Evolutionary conservation across 371 early-diverging fungal genomes (phyloP).

Genomic region (Mortierella sp.): DNA sequence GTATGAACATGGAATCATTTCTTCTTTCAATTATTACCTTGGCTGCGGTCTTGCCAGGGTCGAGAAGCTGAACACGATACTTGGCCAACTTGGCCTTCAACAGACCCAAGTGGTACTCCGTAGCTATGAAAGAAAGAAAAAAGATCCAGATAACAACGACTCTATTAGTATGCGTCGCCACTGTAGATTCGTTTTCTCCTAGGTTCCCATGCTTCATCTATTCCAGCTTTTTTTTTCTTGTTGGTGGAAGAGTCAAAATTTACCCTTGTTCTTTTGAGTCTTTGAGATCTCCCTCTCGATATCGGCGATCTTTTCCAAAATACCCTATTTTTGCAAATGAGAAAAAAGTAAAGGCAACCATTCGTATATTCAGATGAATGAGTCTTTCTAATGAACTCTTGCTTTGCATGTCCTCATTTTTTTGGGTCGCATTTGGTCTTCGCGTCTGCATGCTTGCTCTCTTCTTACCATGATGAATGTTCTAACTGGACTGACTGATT

Average conservation of each 20-base stretch:
- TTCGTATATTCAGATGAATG: neutral
- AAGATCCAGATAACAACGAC: neutral
- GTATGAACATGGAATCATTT: neutral
- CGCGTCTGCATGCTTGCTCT: neutral
- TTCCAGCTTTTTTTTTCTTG: too few relatives aligned
- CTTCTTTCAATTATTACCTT: conserved; percentile 67
- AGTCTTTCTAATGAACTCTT: neutral
- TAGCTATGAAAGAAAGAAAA: conserved; percentile 69
- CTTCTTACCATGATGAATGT: conserved; percentile 36
- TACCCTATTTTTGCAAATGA: conserved; percentile 69
- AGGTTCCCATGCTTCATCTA: too few relatives aligned
- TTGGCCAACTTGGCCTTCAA: conserved; percentile 99
- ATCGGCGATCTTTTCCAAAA: conserved; percentile 92
- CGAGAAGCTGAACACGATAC: conserved; percentile 90
- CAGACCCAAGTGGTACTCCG: conserved; percentile 98
- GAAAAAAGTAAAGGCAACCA: neutral
- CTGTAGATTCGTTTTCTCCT: too few relatives aligned
- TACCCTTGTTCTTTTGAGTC: conserved; percentile 83
- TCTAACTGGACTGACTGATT: conserved; percentile 8
- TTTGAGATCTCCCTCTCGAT: conserved; percentile 75
- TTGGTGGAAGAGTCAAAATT: neutral
- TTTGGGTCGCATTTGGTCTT: neutral
- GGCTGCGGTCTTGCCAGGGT: conserved; percentile 84
- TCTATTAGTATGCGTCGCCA: too few relatives aligned
- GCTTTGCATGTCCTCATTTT: neutral